A percentile compares a stretch with the other conserved stretches of the same genome.
Evolutionary conservation across 345 rosid species (phyloP).

Genomic region (Abelmoschus esculentus): DNA sequence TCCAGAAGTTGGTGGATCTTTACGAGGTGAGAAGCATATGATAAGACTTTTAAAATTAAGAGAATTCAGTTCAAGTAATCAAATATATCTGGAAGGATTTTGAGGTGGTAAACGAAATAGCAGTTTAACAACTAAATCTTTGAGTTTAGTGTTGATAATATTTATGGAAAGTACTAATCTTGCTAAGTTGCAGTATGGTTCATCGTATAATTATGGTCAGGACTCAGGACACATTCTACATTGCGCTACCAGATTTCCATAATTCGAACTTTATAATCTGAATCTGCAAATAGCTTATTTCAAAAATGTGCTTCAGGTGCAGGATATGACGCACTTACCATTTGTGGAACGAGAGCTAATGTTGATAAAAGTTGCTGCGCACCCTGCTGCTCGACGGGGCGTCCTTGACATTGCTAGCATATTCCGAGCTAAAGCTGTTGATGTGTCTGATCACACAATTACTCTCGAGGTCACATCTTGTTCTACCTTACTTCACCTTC

Average conservation of each 20-base stretch:
- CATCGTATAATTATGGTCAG: too few relatives aligned
- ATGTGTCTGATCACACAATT: constrained; percentile 69
- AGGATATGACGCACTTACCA: constrained; percentile 57
- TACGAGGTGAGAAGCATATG: constrained; percentile 26
- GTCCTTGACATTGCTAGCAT: constrained; percentile 64
- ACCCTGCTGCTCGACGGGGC: constrained; percentile 46
- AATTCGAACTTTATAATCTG: too few relatives aligned
- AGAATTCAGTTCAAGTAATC: too few relatives aligned
- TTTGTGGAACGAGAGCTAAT: constrained; percentile 65
- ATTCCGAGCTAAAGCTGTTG: constrained; percentile 68
- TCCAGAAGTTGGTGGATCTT: constrained; percentile 56
- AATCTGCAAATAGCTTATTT: too few relatives aligned
- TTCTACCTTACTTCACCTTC: not conserved
- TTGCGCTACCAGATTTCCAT: too few relatives aligned
- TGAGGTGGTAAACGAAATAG: too few relatives aligned
- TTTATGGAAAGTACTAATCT: not conserved
- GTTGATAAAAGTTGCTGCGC: constrained; percentile 48
- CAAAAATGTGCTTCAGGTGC: constrained; percentile 18
- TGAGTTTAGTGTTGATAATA: not conserved
- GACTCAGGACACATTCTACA: too few relatives aligned
- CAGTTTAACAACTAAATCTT: not conserved
- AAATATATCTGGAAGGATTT: too few relatives aligned
- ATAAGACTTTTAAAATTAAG: too few relatives aligned
- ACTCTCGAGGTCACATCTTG: constrained; percentile 47
- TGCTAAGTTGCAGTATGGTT: not conserved